Base-by-base conservation (phyloP, 2,329 filamentous ascomycete species). In the Seiridium cupressi region DNA sequence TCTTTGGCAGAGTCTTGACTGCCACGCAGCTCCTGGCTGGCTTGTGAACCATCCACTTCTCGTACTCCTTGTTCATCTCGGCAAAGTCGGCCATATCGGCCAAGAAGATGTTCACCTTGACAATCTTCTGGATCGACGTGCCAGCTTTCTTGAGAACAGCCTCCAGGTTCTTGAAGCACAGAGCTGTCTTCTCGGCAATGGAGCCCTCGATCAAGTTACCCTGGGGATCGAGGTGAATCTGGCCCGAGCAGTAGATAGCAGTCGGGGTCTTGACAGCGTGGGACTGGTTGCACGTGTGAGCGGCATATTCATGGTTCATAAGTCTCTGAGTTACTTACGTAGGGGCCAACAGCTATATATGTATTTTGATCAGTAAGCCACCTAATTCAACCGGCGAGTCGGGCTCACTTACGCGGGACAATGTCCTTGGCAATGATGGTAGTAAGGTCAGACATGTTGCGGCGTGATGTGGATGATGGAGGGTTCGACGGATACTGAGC, bases 61-160 rank as follows among this genome's bases (percentile, higher is more conserved):
- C 89, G 75, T 95, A 96, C 71, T 91, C 89, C 66, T 83, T 83
- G 78, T 97, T 96, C 90, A 96, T 92, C 73, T 87, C 87, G 55
- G 84, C 88, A 73, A 98, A 98, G 78, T 95, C 84, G 64, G 83
- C 85, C 94, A 98, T 98, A 77, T 96, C 90, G 55, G 90, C 89
- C 63, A 98, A 80, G 84, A 97, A 98, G 72, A 97, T 89, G 73
- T 88, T 92, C 69, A 93, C 90, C 84, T 97, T 97, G 79, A 97
- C 91, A 51, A 97, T 89, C 76, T 88, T 91, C 64, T 85, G 77
- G 61, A 98, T 84, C 57, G 84, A 86, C 31, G 90, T 93, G 58
- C 91, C 92, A 32, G 93, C 92, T 68, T 89, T 92, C 62, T 87
- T 84, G 56, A 98, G 86, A 60, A 98, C 92, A 48, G 91, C 90